Evolutionary conservation across 106 monocot genomes (phyloP).

Genomic region (Posidonia australis): DNA sequence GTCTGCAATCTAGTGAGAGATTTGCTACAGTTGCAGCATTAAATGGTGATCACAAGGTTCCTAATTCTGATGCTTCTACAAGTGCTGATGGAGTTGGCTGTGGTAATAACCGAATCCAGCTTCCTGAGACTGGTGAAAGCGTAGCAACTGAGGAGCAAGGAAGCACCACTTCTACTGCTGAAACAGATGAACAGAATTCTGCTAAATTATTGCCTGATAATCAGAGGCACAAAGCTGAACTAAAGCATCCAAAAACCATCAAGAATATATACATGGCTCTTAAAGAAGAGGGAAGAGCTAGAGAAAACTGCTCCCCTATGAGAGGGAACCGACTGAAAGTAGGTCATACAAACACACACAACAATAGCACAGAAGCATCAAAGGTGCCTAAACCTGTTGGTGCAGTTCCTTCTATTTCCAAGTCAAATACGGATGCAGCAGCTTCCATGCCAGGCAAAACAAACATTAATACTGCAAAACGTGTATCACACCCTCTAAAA

Average conservation of each 20-base stretch:
- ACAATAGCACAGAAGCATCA: conserved; percentile 18
- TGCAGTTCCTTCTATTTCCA: conserved; percentile 42
- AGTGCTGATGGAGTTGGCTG: conserved; percentile 18
- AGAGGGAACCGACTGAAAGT: conserved; percentile 36
- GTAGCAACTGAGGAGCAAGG: conserved; percentile 5
- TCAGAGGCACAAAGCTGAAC: conserved; percentile 18
- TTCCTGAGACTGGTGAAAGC: conserved; percentile 3
- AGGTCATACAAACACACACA: conserved; percentile 16
- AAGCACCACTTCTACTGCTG: conserved; percentile 5
- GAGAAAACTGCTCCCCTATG: conserved; percentile 60
- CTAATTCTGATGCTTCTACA: conserved; percentile 20
- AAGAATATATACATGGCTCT: conserved; percentile 37
- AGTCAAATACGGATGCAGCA: conserved; percentile 27
- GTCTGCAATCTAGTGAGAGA: conserved; percentile 41
- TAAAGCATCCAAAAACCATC: conserved; percentile 43
- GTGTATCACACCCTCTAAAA: conserved; percentile 28
- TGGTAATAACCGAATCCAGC: neutral
- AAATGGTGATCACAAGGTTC: conserved; percentile 16
- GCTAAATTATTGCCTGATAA: conserved; percentile 22
- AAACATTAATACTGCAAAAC: conserved; percentile 26
- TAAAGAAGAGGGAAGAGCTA: conserved; percentile 47
- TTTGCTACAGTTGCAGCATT: conserved; percentile 10
- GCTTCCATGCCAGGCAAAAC: conserved; percentile 11
- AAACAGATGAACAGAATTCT: conserved; percentile 19
- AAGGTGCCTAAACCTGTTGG: conserved; percentile 33